phyloP scores from a whole-genome alignment of 73 alveolate genomes.

The Stentor coeruleus region DNA sequence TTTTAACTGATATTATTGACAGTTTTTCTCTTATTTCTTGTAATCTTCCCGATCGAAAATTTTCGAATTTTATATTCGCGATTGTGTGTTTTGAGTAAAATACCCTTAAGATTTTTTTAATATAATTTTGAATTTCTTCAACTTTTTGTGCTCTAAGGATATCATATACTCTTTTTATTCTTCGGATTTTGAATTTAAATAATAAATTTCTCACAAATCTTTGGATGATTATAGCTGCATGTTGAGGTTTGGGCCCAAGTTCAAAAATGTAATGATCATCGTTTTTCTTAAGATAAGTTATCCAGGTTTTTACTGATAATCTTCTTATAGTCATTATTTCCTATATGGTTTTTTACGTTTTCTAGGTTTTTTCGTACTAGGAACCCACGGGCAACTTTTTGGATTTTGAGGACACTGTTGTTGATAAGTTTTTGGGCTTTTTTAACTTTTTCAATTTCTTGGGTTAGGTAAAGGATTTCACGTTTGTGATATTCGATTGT shows the following conservation, averaged over 20 bases:
- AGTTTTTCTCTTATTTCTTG: constrained; percentile 7
- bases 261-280: neutral
- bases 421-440: neutral
- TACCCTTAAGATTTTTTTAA: neutral
- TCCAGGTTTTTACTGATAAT: constrained; percentile 1
- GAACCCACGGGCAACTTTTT: constrained; percentile 7
- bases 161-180: neutral
- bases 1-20: neutral
- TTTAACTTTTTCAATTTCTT: neutral
- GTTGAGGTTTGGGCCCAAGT: neutral
- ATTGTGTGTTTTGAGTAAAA: neutral
- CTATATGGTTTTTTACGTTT: neutral
- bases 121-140: neutral
- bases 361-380: neutral
- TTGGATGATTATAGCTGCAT: neutral
- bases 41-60: neutral
- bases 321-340: neutral
- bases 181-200: neutral
- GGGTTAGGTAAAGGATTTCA: neutral
- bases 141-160: neutral
- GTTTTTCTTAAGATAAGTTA: neutral
- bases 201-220: neutral
- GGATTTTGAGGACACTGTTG: constrained; percentile 6
- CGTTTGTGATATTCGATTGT: neutral
- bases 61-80: neutral